phyloP scores from a whole-genome alignment of 192 early-diverging fungal species.

The Funneliformis geosporum region DNA sequence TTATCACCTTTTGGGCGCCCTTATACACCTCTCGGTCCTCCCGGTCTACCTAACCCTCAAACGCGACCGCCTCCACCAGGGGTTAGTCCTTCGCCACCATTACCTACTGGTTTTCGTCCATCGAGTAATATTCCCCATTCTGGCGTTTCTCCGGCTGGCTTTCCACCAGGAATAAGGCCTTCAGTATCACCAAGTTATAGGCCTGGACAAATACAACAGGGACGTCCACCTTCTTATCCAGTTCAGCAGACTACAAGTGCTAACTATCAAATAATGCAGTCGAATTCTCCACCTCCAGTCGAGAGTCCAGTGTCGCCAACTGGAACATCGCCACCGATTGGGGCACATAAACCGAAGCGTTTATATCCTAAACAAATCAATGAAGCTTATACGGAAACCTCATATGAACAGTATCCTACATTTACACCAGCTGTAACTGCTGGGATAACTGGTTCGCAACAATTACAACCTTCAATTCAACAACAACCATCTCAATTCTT shows the following conservation, averaged over 20 bases:
- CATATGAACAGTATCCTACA: conserved; percentile 35
- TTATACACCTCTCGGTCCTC: background rate
- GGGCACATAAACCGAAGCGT: conserved; percentile 48
- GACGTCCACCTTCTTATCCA: conserved; percentile 27
- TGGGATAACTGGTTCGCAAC: conserved; percentile 26
- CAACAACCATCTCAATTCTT: conserved; percentile 38
- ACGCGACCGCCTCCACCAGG: background rate
- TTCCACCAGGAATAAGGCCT: conserved; percentile 29
- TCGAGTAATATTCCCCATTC: background rate
- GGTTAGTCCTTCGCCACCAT: background rate
- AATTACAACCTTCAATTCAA: background rate
- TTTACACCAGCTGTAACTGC: conserved; percentile 35
- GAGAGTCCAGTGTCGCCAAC: conserved; percentile 25
- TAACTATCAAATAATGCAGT: background rate
- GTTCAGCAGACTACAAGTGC: conserved; percentile 8
- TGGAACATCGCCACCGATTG: conserved; percentile 32
- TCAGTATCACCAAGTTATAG: conserved; percentile 19
- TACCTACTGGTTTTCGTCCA: background rate
- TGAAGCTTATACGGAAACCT: conserved; percentile 43
- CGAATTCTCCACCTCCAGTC: conserved; percentile 27
- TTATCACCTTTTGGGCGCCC: background rate
- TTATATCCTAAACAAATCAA: conserved; percentile 55
- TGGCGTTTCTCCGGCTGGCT: background rate
- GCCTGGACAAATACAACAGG: conserved; percentile 23
- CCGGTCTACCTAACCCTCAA: background rate